Evolutionary conservation across 192 early-diverging fungal species (phyloP).

Genomic region (Backusella tarrabulga): DNA sequence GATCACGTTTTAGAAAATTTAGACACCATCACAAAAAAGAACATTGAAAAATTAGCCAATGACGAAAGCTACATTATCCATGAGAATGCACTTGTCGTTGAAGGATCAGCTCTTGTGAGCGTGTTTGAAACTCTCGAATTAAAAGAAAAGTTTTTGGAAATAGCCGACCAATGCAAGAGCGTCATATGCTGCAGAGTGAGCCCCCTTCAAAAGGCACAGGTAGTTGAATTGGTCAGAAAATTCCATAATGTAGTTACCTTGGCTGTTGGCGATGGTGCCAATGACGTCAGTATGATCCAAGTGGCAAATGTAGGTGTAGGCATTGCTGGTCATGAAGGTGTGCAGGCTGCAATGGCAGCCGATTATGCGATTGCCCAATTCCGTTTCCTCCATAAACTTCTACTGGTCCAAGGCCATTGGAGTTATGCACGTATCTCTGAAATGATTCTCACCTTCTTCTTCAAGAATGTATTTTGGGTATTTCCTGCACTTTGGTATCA

Average conservation of each 20-base stretch:
- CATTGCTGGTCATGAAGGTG: constrained; percentile 76
- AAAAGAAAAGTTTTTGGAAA: constrained; percentile 59
- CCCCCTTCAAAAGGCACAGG: constrained; percentile 94
- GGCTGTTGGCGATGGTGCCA: constrained; percentile 77
- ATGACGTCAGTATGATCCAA: constrained; percentile 98
- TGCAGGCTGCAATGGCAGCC: constrained; percentile 91
- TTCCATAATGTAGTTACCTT: constrained; percentile 66
- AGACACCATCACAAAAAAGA: background rate
- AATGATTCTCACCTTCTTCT: constrained; percentile 93
- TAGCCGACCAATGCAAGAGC: constrained; percentile 69
- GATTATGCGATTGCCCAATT: constrained; percentile 95
- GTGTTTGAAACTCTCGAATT: constrained; percentile 54
- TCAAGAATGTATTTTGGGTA: constrained; percentile 94
- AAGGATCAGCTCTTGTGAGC: constrained; percentile 66
- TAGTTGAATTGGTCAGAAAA: constrained; percentile 85
- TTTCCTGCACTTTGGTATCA: constrained; percentile 94
- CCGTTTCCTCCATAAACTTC: constrained; percentile 79
- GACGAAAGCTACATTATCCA: background rate
- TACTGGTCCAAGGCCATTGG: constrained; percentile 95
- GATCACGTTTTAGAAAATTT: background rate
- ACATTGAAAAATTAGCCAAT: background rate
- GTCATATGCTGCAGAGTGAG: constrained; percentile 93
- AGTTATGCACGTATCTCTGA: constrained; percentile 87
- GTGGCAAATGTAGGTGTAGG: constrained; percentile 85
- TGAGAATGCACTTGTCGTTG: constrained; percentile 77